These are phyloP conservation scores for Dothideomycetidae sp. DNA, from an alignment of 2,329 filamentous ascomycete genomes.

Conservation along the genomic window DNA sequence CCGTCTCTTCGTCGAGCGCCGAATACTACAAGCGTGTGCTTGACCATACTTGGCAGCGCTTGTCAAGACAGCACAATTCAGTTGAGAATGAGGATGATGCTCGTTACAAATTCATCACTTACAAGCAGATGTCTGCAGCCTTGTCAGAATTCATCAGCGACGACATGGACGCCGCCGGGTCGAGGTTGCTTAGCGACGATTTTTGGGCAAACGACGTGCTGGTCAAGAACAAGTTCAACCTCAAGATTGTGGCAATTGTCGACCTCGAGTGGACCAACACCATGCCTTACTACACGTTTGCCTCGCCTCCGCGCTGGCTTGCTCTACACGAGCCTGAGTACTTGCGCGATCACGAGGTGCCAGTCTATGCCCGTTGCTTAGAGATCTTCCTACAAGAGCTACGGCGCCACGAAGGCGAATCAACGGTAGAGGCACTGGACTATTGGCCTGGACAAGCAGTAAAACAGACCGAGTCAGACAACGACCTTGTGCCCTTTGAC, in stretches of 20 bases:
- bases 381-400: neutral
- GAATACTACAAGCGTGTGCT: conserved; percentile 15
- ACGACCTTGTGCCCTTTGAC: too few relatives aligned
- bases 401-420: neutral
- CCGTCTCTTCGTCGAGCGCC: conserved; percentile 3
- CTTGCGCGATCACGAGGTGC: neutral
- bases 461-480: too few relatives aligned
- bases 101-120: conserved; percentile 16
- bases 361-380: neutral
- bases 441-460: too few relatives aligned
- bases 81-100: conserved; percentile 16
- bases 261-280: conserved; percentile 18
- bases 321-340: neutral
- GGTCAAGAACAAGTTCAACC: conserved; percentile 13
- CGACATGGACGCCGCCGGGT: neutral
- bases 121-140: conserved; percentile 13
- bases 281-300: conserved; percentile 15
- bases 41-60: conserved; percentile 16
- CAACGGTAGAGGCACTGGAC: too few relatives aligned
- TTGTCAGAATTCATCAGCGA: conserved; percentile 12
- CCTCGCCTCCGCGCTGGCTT: conserved; percentile 13
- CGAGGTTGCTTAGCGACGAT: conserved; percentile 14
- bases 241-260: conserved; percentile 15
- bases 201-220: conserved; percentile 16
- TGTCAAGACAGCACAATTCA: conserved; percentile 17